A percentile compares a stretch with the other conserved stretches of the same genome.
Evolutionary conservation across 2,329 filamentous ascomycete genomes (phyloP).

Genomic region (Diaporthe australafricana): DNA sequence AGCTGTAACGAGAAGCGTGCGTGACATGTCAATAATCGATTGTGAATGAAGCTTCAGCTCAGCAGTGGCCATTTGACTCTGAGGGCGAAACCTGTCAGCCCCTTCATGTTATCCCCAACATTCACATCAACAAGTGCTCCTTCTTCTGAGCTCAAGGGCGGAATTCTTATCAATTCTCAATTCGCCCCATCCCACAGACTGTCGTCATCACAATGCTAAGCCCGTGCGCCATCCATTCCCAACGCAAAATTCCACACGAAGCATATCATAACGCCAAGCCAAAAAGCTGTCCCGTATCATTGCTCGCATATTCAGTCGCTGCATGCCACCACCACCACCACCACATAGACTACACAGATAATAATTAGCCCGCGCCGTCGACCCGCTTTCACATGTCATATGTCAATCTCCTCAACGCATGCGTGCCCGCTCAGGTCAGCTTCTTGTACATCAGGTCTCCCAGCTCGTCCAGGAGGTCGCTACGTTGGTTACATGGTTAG

Average conservation of each 20-base stretch:
- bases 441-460: slow-evolving; percentile 66
- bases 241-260: neutral
- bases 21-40: neutral
- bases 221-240: slow-evolving; percentile 4
- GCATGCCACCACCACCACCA: too few relatives aligned
- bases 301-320: slow-evolving; percentile 27
- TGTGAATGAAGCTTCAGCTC: neutral
- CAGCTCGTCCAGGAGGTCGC: slow-evolving; percentile 85
- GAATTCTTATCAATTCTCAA: neutral
- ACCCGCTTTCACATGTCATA: too few relatives aligned
- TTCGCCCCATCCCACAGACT: neutral
- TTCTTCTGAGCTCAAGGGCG: neutral
- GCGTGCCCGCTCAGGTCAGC: slow-evolving; percentile 42
- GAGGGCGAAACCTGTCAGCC: neutral
- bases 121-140: neutral
- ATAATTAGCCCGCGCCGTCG: neutral
- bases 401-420: neutral
- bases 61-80: neutral
- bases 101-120: neutral
- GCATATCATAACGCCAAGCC: neutral
- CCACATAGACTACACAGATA: neutral
- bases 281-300: slow-evolving; percentile 24
- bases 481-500: neutral
- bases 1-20: neutral
- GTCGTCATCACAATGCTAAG: neutral